Conservation (phyloP, 1,284 basidiomycete species). For the Apiotrichum gamsii region DNA sequence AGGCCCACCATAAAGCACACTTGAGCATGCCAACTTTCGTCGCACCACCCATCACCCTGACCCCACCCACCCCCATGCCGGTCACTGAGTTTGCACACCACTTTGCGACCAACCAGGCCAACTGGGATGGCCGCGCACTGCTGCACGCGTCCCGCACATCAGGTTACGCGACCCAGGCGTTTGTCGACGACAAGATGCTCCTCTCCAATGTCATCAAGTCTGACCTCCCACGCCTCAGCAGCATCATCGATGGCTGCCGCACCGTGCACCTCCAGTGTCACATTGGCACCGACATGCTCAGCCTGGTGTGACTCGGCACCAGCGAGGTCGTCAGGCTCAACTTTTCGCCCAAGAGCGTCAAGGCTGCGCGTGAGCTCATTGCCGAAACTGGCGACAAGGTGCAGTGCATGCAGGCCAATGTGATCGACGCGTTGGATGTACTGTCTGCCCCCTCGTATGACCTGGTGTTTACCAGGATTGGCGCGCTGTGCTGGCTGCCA, state of each 20-base stretch:
- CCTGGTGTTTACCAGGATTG: conserved; percentile 6
- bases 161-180: neutral
- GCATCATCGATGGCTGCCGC: neutral
- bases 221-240: conserved; percentile 2
- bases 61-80: neutral
- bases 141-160: conserved; percentile 1
- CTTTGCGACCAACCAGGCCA: conserved; percentile 1
- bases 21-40: no score
- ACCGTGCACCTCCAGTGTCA: conserved; percentile 7
- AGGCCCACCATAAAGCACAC: no score
- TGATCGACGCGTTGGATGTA: neutral
- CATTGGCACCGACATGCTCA: conserved; percentile 7
- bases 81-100: neutral
- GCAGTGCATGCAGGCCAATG: conserved; percentile 1
- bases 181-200: neutral
- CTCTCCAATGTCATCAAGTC: conserved; percentile 2
- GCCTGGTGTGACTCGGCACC: conserved; percentile 3
- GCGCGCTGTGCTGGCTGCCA: conserved; percentile 8
- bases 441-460: neutral
- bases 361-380: neutral
- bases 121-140: conserved; percentile 7
- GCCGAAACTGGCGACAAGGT: neutral
- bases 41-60: no score
- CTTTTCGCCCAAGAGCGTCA: neutral
- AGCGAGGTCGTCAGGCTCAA: neutral